Percentiles rank a stretch among this genome's conserved stretches.
These are phyloP conservation scores for Botrytis tulipae DNA, from an alignment of 2,329 filamentous ascomycete species.

Conservation along the genomic window DNA sequence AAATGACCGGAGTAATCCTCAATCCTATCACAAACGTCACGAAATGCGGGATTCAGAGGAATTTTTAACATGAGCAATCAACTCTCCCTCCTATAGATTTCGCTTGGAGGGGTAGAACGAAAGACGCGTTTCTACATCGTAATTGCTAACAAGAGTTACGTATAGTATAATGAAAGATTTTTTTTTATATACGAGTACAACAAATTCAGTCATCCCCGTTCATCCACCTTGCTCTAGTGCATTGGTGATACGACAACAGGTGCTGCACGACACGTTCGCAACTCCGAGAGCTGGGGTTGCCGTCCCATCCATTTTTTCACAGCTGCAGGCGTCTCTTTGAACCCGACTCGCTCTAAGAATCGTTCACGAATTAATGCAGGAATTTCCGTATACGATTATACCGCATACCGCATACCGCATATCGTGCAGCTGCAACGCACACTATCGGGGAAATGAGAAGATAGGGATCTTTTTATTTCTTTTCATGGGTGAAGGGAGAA, in stretches of 20 bases:
- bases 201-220: background rate
- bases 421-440: constrained; percentile 15
- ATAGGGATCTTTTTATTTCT: background rate
- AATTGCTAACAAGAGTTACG: background rate
- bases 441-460: constrained; percentile 17
- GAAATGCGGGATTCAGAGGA: background rate
- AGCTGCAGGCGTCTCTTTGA: constrained; percentile 13
- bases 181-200: background rate
- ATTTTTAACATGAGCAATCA: constrained; percentile 5
- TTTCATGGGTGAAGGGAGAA: background rate
- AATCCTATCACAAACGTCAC: constrained; percentile 13
- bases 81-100: background rate
- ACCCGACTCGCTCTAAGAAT: background rate
- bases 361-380: constrained; percentile 9
- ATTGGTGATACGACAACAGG: constrained; percentile 19
- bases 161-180: background rate
- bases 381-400: constrained; percentile 8
- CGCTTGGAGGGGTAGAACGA: background rate
- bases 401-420: constrained; percentile 8
- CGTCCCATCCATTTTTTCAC: constrained; percentile 7
- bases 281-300: constrained; percentile 19
- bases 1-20: background rate
- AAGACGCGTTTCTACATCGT: background rate
- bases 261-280: constrained; percentile 19
- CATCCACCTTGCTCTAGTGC: background rate